Evolutionary conservation across 441 rosid genomes (phyloP).

Genomic region (Codiaeum variegatum): DNA sequence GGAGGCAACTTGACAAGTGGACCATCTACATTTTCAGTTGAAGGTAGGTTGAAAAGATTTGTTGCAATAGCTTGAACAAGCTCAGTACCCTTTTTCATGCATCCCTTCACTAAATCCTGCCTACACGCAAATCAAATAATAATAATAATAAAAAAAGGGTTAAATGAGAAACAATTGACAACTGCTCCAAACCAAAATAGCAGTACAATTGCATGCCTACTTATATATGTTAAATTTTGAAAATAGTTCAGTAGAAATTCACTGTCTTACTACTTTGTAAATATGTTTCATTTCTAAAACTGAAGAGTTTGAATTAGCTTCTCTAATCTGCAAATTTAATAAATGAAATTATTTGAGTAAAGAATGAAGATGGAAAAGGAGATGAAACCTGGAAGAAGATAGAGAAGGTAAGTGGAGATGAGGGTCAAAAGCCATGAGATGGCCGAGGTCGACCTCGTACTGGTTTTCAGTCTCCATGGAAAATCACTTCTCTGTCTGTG

Average conservation of each 20-base stretch:
- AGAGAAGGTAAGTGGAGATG: slow-evolving; percentile 46
- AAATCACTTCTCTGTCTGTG: too few relatives aligned
- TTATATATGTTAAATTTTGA: neutral
- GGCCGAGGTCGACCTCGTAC: slow-evolving; percentile 62
- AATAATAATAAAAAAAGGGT: neutral
- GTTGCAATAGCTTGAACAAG: slow-evolving; percentile 75
- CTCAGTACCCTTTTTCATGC: slow-evolving; percentile 57
- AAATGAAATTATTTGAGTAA: neutral
- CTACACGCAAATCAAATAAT: slow-evolving; percentile 30
- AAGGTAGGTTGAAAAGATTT: slow-evolving; percentile 63
- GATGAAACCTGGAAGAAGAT: slow-evolving; percentile 62
- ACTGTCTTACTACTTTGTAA: neutral
- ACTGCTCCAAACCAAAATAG: slow-evolving; percentile 3
- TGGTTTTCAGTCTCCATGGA: slow-evolving; percentile 30
- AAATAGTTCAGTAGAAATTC: neutral
- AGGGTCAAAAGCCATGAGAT: slow-evolving; percentile 63
- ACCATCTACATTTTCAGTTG: slow-evolving; percentile 72
- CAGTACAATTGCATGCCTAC: neutral
- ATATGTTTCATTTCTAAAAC: too few relatives aligned
- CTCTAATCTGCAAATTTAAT: neutral
- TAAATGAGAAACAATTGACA: neutral
- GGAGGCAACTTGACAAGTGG: slow-evolving; percentile 84
- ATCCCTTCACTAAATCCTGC: slow-evolving; percentile 62
- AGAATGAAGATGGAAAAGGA: neutral
- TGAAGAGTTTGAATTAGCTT: neutral